Percentiles rank a stretch among this genome's conserved stretches.
phyloP scores from a whole-genome alignment of 1,139 yeast genomes.

The Debaryomyces sp. region DNA sequence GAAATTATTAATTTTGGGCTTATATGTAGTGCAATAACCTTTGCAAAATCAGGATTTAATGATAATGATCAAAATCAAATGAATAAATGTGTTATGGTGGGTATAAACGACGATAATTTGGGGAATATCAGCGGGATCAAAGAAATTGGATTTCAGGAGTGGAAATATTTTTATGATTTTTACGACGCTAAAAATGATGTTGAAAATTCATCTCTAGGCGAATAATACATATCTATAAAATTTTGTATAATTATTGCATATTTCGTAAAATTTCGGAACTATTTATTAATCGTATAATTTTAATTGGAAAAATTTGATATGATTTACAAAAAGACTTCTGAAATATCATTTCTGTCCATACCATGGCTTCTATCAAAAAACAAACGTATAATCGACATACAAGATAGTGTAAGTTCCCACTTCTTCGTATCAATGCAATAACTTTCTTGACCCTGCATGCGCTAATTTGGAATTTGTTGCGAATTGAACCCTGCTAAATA shows the following conservation, averaged over 20 bases:
- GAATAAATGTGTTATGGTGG: constrained; percentile 41
- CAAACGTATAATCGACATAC: too few species aligned
- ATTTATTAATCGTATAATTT: too few species aligned
- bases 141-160: constrained; percentile 47
- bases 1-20: constrained; percentile 61
- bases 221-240: neutral
- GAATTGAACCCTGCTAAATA: too few species aligned
- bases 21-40: constrained; percentile 61
- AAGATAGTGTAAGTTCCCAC: too few species aligned
- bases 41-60: constrained; percentile 42
- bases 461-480: too few species aligned
- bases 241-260: neutral
- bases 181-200: constrained; percentile 28
- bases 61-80: constrained; percentile 27
- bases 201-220: constrained; percentile 6
- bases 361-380: too few species aligned
- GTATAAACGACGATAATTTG: constrained; percentile 41
- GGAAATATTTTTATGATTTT: constrained; percentile 44
- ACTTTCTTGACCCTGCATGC: too few species aligned
- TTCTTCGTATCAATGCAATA: too few species aligned
- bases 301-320: too few species aligned
- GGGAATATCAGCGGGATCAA: constrained; percentile 35
- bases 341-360: too few species aligned
- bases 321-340: too few species aligned
- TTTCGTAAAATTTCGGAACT: neutral